Percentiles rank a stretch among this genome's conserved stretches.
Conservation (phyloP, 768 basidiomycete genomes). For the Leccinum olivaceopallidum region DNA sequence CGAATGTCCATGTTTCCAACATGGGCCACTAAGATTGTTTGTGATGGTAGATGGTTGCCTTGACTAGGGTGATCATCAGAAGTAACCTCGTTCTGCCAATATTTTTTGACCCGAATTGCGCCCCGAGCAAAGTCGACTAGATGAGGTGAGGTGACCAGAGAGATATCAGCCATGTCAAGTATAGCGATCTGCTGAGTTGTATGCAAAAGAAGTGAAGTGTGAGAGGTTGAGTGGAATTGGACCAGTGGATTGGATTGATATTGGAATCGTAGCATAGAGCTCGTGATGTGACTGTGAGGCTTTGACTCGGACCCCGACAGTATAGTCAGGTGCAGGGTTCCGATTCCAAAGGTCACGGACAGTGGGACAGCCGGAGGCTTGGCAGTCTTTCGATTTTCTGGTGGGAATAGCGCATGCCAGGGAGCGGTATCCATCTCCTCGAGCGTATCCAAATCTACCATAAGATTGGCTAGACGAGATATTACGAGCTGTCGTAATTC, state of each 20-base stretch:
- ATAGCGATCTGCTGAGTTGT: constrained; percentile 26
- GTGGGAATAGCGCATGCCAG: constrained; percentile 26
- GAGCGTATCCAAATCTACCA: constrained; percentile 46
- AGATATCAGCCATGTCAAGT: constrained; percentile 42
- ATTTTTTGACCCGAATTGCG: constrained; percentile 50
- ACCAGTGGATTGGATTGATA: constrained; percentile 18
- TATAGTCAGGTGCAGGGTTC: constrained; percentile 20
- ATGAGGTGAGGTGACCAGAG: constrained; percentile 51
- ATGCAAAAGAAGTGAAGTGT: constrained; percentile 13
- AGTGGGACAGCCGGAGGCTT: constrained; percentile 9
- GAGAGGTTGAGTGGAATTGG: constrained; percentile 16
- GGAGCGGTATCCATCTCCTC: constrained; percentile 25
- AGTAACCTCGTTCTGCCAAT: constrained; percentile 20
- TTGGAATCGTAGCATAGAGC: constrained; percentile 28
- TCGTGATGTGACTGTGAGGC: constrained; percentile 25
- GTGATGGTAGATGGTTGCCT: constrained; percentile 10
- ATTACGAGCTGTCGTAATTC: constrained; percentile 40
- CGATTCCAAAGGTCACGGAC: constrained; percentile 22
- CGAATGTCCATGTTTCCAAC: constrained; percentile 51
- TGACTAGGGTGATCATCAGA: constrained; percentile 6
- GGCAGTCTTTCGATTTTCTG: constrained; percentile 7
- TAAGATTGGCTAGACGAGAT: constrained; percentile 36
- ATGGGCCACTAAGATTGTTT: constrained; percentile 41
- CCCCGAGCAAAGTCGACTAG: constrained; percentile 61
- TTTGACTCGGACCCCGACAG: constrained; percentile 18